These are phyloP conservation scores for Zostera marina DNA, from an alignment of 116 monocot species.

Conservation along the genomic window DNA sequence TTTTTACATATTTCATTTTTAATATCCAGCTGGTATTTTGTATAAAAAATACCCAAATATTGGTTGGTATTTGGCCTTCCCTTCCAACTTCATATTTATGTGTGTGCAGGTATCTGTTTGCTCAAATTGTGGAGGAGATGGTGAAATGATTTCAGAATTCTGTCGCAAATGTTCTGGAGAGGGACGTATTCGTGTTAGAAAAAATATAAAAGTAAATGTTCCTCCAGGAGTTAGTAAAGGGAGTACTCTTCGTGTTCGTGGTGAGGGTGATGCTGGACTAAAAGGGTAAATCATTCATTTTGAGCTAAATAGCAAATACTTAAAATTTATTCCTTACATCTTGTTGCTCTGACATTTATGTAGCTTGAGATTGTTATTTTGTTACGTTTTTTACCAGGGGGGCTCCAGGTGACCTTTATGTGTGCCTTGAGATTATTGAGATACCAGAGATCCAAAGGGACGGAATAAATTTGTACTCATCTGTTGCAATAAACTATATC, in stretches of 20 bases:
- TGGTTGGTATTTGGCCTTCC: no score
- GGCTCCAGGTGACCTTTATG: slow-evolving; percentile 91
- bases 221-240: slow-evolving; percentile 96
- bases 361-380: no score
- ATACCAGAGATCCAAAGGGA: slow-evolving; percentile 83
- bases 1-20: no score
- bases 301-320: not conserved
- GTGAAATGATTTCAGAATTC: slow-evolving; percentile 88
- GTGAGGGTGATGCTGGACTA: slow-evolving; percentile 95
- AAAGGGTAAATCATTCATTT: slow-evolving; percentile 39
- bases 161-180: slow-evolving; percentile 84
- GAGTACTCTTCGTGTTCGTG: slow-evolving; percentile 94
- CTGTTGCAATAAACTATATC: slow-evolving; percentile 64
- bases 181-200: slow-evolving; percentile 70
- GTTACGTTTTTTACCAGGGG: slow-evolving; percentile 42
- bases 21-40: no score
- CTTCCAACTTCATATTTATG: no score
- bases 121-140: slow-evolving; percentile 85
- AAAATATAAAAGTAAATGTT: slow-evolving; percentile 87
- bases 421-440: slow-evolving; percentile 81
- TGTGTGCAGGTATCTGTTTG: slow-evolving; percentile 71
- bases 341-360: not conserved
- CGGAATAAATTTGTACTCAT: slow-evolving; percentile 70
- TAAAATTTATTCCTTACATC: not conserved
- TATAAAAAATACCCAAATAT: no score